Evolutionary conservation across 495 filamentous ascomycete species (phyloP), one percentile per base, ranked within the genome.

Genomic region (Penicillium egyptiacum): DNA sequence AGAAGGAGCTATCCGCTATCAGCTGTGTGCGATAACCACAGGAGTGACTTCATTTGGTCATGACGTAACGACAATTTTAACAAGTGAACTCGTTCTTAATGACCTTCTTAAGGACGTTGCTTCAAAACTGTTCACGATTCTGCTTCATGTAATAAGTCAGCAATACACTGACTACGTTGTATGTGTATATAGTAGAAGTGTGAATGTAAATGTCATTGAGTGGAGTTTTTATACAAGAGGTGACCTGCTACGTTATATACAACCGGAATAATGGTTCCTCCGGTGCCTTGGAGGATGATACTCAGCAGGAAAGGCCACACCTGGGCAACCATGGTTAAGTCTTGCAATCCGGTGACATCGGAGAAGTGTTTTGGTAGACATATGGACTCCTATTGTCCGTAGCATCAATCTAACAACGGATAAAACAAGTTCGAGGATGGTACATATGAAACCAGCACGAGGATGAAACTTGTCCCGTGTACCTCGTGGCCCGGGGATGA

Each of bases 401-500:
- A 4, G 2, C 2, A 33, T 33, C 10, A 5, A 14, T 5, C 10
- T 12, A 5, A 3, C 11, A 12, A 39, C 7, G 16, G 6, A 39
- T 39, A 9, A n/a, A 46, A 46, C 43, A 28, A 46, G 22, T n/a
- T 16, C 23, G 11, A 33, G 30, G 26, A 37, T 41, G 33, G n/a
- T 39, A 39, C 17, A 39, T 17, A 8, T 39, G 35, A 39, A 39
- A 39, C 23, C 2, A 31, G 40, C 53, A 14, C 3, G 30, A 35
- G 35, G 53, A 44, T 47, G 26, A 30, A 35, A 46, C 19, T 35
- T 8, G 28, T 23, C 25, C 30, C 44, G 44, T 47, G n/a, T 19
- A 9, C 41, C 53, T 57, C 50, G 62, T 46, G 65, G 30, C 3
- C 28, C 28, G 30, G 11, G 30, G 61, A 58, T 72, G 64, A 72